Base-by-base conservation (phyloP, 2,329 filamentous ascomycete genomes). In the Alternaria incomplexa region DNA sequence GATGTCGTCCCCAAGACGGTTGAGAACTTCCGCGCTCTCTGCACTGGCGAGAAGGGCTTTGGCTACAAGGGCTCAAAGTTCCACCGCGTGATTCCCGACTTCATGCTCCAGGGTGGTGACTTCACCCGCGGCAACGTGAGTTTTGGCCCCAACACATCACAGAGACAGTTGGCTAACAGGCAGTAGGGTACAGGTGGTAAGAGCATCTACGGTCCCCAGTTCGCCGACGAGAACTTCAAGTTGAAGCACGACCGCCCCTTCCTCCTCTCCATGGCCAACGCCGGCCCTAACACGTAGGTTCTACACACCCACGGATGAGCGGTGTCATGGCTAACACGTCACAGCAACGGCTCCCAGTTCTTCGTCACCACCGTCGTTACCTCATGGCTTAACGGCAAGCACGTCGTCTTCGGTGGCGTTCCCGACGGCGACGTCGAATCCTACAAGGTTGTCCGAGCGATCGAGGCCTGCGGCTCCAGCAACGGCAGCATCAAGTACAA, bases 91-190 rank as follows among this genome's bases (percentile, higher is more conserved):
- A 97, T 97, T 83, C 91, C 91, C 74, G 82, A 93, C 62, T 97
- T 97, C 88, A 97, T 97, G 93, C 90, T 97, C 76, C 93, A 97
- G 88, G 93, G 93, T 81, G 93, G 93, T 88, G 93, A 97, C 88
- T 96, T 96, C 86, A 96, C 93, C 83, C 91, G 91, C 80, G 89
- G 90, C 80, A 96, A 96, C 84, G 93, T 97, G 86, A 82, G 92
- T 84, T 28, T 26, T 28, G 56, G 25, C 47, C 40, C 36, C 40
- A 43, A 56, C 48, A 52, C 52, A 43, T 48, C 52, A 54, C 13
- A 15, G 47, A 28, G 52, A 50, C 65, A 63, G 43, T 30, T 58
- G 23, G 63, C 70, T 77, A 55, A 77, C 70, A 54, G 3, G 20
- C 17, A 43, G 20, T 67, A 96, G 93, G 93, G 93, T 79, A 95